Evolutionary conservation across 805 yeast species (phyloP).

Genomic region (Wickerhamomyces queroliae): DNA sequence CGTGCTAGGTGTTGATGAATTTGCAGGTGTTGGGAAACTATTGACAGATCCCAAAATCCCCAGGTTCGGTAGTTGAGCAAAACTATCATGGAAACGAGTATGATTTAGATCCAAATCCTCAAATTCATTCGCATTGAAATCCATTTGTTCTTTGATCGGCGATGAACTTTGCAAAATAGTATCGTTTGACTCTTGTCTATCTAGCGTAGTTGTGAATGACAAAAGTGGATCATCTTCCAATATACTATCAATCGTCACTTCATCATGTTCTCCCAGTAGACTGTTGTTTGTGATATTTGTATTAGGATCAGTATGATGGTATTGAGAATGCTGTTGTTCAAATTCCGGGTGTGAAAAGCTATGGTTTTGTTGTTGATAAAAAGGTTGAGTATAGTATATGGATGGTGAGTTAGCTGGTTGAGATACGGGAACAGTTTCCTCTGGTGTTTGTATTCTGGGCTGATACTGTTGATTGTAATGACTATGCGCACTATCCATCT

Average conservation of each 20-base stretch:
- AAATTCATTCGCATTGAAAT: conserved; percentile 14
- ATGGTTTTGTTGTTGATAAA: neutral
- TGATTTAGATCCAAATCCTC: conserved; percentile 8
- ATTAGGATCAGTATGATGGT: neutral
- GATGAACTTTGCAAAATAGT: conserved; percentile 20
- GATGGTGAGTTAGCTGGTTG: neutral
- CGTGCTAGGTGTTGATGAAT: conserved; percentile 5
- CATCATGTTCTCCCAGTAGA: conserved; percentile 4
- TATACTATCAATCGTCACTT: conserved; percentile 18
- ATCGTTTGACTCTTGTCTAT: conserved; percentile 23
- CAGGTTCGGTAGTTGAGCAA: neutral
- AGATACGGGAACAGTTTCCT: neutral
- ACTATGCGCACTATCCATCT: too few relatives aligned
- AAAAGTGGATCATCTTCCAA: conserved; percentile 23
- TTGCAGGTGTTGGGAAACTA: conserved; percentile 11
- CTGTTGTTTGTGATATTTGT: conserved; percentile 4
- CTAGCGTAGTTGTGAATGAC: conserved; percentile 20
- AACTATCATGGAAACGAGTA: conserved; percentile 2
- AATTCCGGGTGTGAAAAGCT: neutral
- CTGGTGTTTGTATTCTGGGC: neutral
- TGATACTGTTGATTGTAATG: neutral
- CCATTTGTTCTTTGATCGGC: conserved; percentile 8
- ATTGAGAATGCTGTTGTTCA: neutral
- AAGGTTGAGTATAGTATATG: neutral
- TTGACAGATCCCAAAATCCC: conserved; percentile 1